phyloP scores from a whole-genome alignment of 331 rosid genomes.

The Quercus phellos region DNA sequence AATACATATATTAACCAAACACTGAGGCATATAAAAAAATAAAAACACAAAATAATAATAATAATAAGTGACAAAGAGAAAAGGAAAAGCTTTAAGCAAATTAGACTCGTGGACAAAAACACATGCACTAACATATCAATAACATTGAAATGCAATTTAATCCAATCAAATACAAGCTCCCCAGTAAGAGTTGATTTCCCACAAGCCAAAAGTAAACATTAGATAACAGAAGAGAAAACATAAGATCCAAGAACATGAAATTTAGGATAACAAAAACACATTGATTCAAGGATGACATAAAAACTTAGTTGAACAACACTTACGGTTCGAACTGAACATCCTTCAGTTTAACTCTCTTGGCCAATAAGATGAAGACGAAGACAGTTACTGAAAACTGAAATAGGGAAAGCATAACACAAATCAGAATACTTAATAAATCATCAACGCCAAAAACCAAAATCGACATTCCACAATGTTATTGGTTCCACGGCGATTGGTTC shows the following conservation, averaged over 20 bases:
- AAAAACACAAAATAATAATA: too few relatives aligned
- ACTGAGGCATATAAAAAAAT: neutral
- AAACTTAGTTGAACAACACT: constrained; percentile 24
- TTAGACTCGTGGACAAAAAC: too few relatives aligned
- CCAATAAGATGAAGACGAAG: neutral
- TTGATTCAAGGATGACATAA: neutral
- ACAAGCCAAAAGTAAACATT: neutral
- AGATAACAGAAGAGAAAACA: neutral
- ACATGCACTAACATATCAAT: too few relatives aligned
- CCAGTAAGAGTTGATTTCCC: neutral
- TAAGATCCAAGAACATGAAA: neutral
- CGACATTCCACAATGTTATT: neutral
- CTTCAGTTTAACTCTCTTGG: neutral
- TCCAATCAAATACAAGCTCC: neutral
- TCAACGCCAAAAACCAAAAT: neutral
- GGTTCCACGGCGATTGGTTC: too few relatives aligned
- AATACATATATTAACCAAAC: neutral
- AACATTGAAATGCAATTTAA: too few relatives aligned
- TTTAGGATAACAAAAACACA: neutral
- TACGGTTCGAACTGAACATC: constrained; percentile 88
- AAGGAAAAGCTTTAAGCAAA: too few relatives aligned
- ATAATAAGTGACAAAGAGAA: too few relatives aligned
- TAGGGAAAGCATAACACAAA: neutral
- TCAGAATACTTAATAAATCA: neutral
- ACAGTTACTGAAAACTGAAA: neutral